A percentile compares a stretch with the other conserved stretches of the same genome.
These are phyloP conservation scores for Apodospora peruviana DNA, from an alignment of 495 filamentous ascomycete species.

Conservation along the genomic window DNA sequence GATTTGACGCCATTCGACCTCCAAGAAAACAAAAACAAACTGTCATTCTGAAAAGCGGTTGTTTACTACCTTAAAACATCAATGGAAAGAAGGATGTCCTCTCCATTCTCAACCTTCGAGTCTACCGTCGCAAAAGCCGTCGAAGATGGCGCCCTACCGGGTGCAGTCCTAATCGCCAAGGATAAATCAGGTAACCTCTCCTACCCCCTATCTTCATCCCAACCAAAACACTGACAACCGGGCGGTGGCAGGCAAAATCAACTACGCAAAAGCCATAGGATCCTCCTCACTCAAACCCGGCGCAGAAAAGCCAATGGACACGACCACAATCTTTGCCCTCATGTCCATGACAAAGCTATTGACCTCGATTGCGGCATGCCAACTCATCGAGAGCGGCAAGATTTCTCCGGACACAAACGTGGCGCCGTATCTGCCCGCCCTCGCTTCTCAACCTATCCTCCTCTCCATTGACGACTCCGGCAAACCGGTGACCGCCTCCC, in stretches of 20 bases:
- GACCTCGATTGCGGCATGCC: slow-evolving; percentile 26
- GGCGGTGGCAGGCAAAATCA: slow-evolving; percentile 16
- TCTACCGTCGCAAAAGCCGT: slow-evolving; percentile 14
- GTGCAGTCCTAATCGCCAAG: slow-evolving; percentile 19
- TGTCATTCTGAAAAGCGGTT: no score
- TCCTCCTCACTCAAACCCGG: slow-evolving; percentile 8
- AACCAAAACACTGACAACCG: not conserved
- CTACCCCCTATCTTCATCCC: not conserved
- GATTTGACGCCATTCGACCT: no score
- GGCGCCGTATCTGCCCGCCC: slow-evolving; percentile 21
- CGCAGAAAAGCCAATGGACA: slow-evolving; percentile 2
- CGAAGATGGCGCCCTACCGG: slow-evolving; percentile 15
- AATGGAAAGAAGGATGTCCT: no score
- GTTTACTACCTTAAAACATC: no score
- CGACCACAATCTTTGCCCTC: slow-evolving; percentile 23
- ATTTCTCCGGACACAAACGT: slow-evolving; percentile 31
- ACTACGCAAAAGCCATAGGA: slow-evolving; percentile 17
- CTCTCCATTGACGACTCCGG: slow-evolving; percentile 20
- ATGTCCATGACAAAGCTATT: slow-evolving; percentile 33
- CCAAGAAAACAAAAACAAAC: no score
- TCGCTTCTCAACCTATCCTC: slow-evolving; percentile 24
- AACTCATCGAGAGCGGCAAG: slow-evolving; percentile 30
- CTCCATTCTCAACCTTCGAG: slow-evolving; percentile 14
- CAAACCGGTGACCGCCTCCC: slow-evolving; percentile 12
- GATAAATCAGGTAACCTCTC: slow-evolving; percentile 20